Evolutionary conservation across 331 rosid species (phyloP).

Genomic region (Acacia concinna): DNA sequence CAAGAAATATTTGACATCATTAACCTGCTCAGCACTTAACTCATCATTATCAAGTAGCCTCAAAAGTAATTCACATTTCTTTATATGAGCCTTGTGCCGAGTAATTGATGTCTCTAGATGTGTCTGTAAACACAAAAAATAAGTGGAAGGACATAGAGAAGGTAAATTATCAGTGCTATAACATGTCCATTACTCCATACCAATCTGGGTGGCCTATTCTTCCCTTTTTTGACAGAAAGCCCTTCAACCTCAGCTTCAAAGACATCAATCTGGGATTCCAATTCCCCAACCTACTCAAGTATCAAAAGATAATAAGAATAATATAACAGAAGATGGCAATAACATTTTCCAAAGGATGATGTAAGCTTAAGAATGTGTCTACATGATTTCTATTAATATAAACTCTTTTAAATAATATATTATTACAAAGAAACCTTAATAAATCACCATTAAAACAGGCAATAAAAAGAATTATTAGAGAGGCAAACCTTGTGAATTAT

Average conservation of each 20-base stretch:
- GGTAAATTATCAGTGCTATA: slow-evolving; percentile 24
- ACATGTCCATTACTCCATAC: slow-evolving; percentile 45
- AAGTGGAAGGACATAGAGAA: slow-evolving; percentile 8
- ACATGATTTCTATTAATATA: slow-evolving; percentile 11
- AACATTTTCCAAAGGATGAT: slow-evolving; percentile 16
- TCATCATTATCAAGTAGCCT: slow-evolving; percentile 95
- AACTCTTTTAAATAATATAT: not conserved
- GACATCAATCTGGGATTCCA: slow-evolving; percentile 91
- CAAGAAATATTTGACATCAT: slow-evolving; percentile 91
- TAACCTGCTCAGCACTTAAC: slow-evolving; percentile 92
- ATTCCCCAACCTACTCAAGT: slow-evolving; percentile 72
- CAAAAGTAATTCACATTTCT: slow-evolving; percentile 88
- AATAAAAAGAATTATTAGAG: slow-evolving; percentile 5
- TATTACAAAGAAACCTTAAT: slow-evolving; percentile 1
- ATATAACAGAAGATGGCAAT: slow-evolving; percentile 13
- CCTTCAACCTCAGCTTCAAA: slow-evolving; percentile 99
- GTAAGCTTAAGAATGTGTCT: not conserved
- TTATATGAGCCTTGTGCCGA: slow-evolving; percentile 97
- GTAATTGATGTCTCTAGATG: slow-evolving; percentile 91
- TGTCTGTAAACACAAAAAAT: slow-evolving; percentile 48
- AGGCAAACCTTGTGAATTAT: slow-evolving; percentile 20
- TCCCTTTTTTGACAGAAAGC: slow-evolving; percentile 87
- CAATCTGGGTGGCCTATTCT: slow-evolving; percentile 87
- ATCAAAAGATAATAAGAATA: slow-evolving; percentile 22
- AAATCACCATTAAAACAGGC: not conserved